A percentile compares a stretch with the other conserved stretches of the same genome.
These are phyloP conservation scores for Phytopythium chamaehyphon DNA, from an alignment of 352 stramenopile genomes.

Conservation along the genomic window DNA sequence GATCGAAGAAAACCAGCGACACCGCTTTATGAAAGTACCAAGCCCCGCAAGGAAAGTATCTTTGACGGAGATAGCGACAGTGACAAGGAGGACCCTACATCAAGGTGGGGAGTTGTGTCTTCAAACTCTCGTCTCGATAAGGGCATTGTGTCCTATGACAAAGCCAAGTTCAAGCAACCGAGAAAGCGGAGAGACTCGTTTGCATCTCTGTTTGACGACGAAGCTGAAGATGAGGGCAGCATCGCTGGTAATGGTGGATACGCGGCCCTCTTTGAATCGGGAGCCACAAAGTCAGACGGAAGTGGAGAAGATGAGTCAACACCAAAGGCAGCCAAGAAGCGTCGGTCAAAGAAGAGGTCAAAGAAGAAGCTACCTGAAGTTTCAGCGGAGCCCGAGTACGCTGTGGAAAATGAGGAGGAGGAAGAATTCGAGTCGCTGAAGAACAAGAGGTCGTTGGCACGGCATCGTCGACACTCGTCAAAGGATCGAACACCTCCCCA, in stretches of 20 bases:
- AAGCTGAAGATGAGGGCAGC: slow-evolving; percentile 14
- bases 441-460: not conserved
- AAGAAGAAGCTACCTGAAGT: slow-evolving; percentile 10
- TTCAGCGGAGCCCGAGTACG: not conserved
- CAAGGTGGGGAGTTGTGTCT: slow-evolving; percentile 10
- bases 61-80: slow-evolving; percentile 62
- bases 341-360: slow-evolving; percentile 13
- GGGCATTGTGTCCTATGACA: not conserved
- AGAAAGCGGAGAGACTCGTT: slow-evolving; percentile 62
- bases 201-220: slow-evolving; percentile 68
- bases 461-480: not conserved
- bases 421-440: slow-evolving; percentile 16
- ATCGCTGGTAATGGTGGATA: slow-evolving; percentile 36
- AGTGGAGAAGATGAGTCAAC: slow-evolving; percentile 15
- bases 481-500: not conserved
- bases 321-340: slow-evolving; percentile 12
- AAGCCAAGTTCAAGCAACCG: slow-evolving; percentile 9
- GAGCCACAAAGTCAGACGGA: slow-evolving; percentile 6
- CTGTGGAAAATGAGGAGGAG: slow-evolving; percentile 12
- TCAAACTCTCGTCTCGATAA: too few species aligned
- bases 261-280: slow-evolving; percentile 50
- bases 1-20: not conserved
- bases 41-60: slow-evolving; percentile 59
- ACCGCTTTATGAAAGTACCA: not conserved
- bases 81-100: slow-evolving; percentile 17